Percentiles rank a stretch among this genome's conserved stretches.
These are phyloP conservation scores for Exophiala bonariae DNA, from an alignment of 2,329 filamentous ascomycete species.

Conservation along the genomic window DNA sequence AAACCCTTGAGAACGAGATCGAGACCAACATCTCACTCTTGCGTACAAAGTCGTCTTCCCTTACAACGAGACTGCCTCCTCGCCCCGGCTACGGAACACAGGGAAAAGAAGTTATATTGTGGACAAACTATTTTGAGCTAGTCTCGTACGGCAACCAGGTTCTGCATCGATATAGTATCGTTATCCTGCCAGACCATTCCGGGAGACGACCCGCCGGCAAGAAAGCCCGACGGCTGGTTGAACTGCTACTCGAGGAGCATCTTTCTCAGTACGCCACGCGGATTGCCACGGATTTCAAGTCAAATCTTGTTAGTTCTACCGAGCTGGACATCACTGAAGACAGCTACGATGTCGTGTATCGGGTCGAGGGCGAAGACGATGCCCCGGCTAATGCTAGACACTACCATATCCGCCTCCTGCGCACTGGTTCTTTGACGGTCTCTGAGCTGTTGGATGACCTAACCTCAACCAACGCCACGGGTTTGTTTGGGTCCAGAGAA, in stretches of 20 bases:
- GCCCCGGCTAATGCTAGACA: constrained; percentile 35
- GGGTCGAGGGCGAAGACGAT: constrained; percentile 33
- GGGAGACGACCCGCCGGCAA: neutral
- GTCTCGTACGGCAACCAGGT: neutral
- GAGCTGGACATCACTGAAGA: constrained; percentile 27
- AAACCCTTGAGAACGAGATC: constrained; percentile 1
- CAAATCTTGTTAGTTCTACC: constrained; percentile 36
- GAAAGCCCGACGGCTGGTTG: constrained; percentile 43
- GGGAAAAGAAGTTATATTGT: constrained; percentile 4
- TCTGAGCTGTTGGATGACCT: neutral
- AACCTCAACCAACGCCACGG: constrained; percentile 1
- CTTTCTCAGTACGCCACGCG: constrained; percentile 29
- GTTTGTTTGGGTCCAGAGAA: neutral
- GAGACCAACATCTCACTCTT: neutral
- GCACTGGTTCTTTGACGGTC: constrained; percentile 41
- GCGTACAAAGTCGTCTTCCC: neutral
- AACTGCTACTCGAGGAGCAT: constrained; percentile 45
- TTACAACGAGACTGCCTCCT: constrained; percentile 1
- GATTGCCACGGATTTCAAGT: constrained; percentile 43
- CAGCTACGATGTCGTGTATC: constrained; percentile 34
- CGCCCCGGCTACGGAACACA: constrained; percentile 1
- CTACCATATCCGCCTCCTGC: constrained; percentile 37
- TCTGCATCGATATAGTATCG: constrained; percentile 3
- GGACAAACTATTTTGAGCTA: constrained; percentile 4
- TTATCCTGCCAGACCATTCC: neutral